Evolutionary conservation across 2,329 filamentous ascomycete genomes (phyloP), one percentile per base, ranked within the genome.

Genomic region (Capronia epimyces): DNA sequence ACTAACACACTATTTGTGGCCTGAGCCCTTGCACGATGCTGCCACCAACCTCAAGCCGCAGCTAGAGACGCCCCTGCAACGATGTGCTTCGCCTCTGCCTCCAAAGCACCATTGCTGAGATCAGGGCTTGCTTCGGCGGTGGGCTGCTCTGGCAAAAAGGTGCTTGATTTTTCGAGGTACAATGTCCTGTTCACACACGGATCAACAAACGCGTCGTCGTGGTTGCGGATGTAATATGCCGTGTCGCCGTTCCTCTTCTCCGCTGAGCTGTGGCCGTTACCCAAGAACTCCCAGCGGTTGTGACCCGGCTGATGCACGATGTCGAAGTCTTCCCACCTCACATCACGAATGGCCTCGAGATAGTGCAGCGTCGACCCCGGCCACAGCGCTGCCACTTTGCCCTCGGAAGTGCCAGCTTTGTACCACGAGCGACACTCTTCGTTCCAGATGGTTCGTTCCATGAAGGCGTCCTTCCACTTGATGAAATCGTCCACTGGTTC

Each of bases 201-300:
- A 27, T 27, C 25, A 10, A 27, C 25, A 10, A 6, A 27, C n/a
- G 32, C 43, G 24, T 49, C 50, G 25, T 53, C 50, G 15, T 20
- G 6, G 3, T 53, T 22, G 8, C 46, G 46, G 25, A 54, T 67
- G 46, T 73, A 74, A 46, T 67, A 69, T 0, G 63, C 68, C 54
- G 69, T 63, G 53, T 75, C 71, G 1, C 68, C 64, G 1, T 63
- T 67, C 0, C 63, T 52, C 49, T 73, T 69, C 58, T 74, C 71
- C 1, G 12, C 68, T 72, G 47, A 73, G 74, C 2, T 32, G 25
- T 32, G 29, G 9, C 72, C 69, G 59, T 71, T 72, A 0, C 70
- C 70, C 59, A 73, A 44, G 39, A 67, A 72, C 1, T 65, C 63
- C 56, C 69, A 73, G 18, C 63, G 39, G 54, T 71, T 71, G 61